These are phyloP conservation scores for Rhodotorula kratochvilovae DNA, from an alignment of 768 basidiomycete species.

Conservation along the genomic window DNA sequence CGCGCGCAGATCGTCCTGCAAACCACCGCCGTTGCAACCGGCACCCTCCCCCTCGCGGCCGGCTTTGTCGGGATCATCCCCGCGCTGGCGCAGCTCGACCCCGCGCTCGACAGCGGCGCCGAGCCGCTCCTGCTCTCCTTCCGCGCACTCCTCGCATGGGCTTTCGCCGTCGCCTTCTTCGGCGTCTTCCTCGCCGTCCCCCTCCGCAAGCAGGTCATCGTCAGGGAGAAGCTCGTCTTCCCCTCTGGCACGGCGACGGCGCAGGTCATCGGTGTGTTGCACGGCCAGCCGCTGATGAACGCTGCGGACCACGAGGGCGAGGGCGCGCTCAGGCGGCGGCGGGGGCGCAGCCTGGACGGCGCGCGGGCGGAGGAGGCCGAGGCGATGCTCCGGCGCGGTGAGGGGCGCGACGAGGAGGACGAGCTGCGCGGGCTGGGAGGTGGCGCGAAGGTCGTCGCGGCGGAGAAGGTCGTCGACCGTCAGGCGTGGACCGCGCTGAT, in stretches of 20 bases:
- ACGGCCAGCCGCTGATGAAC: slow-evolving; percentile 50
- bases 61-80: slow-evolving; percentile 89
- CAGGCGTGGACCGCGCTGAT: slow-evolving; percentile 72
- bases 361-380: neutral
- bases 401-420: neutral
- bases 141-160: slow-evolving; percentile 74
- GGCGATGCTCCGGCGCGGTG: neutral
- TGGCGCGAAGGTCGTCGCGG: slow-evolving; percentile 44
- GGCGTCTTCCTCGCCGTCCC: slow-evolving; percentile 98
- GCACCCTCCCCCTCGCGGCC: slow-evolving; percentile 53
- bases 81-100: slow-evolving; percentile 72
- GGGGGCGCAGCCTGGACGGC: neutral
- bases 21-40: slow-evolving; percentile 92
- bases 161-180: slow-evolving; percentile 86
- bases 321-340: neutral
- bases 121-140: slow-evolving; percentile 70
- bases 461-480: slow-evolving; percentile 48
- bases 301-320: neutral
- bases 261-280: slow-evolving; percentile 85
- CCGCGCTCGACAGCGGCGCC: slow-evolving; percentile 64
- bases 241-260: slow-evolving; percentile 95
- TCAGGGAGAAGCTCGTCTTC: slow-evolving; percentile 88
- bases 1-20: slow-evolving; percentile 72
- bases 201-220: slow-evolving; percentile 91
- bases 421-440: slow-evolving; percentile 34